These are phyloP conservation scores for Limtongia smithiae DNA, from an alignment of 805 yeast genomes.

Conservation along the genomic window DNA sequence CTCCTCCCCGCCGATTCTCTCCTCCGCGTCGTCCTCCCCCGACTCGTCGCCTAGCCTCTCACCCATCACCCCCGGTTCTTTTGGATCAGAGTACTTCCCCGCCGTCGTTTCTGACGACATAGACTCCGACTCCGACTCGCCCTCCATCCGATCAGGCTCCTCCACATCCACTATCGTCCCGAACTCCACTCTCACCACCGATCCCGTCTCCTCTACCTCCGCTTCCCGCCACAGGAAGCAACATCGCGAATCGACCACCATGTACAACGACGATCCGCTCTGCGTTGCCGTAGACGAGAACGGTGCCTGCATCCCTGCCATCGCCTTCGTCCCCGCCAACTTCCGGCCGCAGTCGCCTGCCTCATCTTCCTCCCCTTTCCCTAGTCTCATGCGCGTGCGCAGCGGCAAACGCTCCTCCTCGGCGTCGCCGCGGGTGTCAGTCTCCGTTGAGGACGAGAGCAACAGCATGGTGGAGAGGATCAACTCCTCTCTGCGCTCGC, in stretches of 20 bases:
- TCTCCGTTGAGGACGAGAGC: slow-evolving; percentile 16
- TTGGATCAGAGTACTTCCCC: slow-evolving; percentile 21
- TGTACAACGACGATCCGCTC: slow-evolving; percentile 26
- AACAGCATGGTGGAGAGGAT: slow-evolving; percentile 25
- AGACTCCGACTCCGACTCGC: slow-evolving; percentile 9
- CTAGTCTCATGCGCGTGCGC: background rate
- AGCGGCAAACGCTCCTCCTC: background rate
- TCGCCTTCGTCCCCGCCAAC: slow-evolving; percentile 18
- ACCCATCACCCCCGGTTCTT: slow-evolving; percentile 13
- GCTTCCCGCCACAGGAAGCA: slow-evolving; percentile 25
- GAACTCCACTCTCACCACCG: background rate
- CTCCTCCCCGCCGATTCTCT: slow-evolving; percentile 16
- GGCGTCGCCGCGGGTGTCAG: slow-evolving; percentile 3
- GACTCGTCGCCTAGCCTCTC: slow-evolving; percentile 20
- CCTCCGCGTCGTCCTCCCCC: slow-evolving; percentile 12
- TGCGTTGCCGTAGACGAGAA: slow-evolving; percentile 27
- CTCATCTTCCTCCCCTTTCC: background rate
- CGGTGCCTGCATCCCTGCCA: slow-evolving; percentile 26
- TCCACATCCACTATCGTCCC: slow-evolving; percentile 4
- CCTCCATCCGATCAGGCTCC: slow-evolving; percentile 8
- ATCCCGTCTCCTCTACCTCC: background rate
- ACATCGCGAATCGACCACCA: slow-evolving; percentile 15
- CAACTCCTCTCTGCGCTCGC: slow-evolving; percentile 23
- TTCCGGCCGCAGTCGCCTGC: background rate
- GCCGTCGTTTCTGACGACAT: slow-evolving; percentile 4